phyloP scores from a whole-genome alignment of 352 stramenopile genomes.

The Blastocystis sp. region DNA sequence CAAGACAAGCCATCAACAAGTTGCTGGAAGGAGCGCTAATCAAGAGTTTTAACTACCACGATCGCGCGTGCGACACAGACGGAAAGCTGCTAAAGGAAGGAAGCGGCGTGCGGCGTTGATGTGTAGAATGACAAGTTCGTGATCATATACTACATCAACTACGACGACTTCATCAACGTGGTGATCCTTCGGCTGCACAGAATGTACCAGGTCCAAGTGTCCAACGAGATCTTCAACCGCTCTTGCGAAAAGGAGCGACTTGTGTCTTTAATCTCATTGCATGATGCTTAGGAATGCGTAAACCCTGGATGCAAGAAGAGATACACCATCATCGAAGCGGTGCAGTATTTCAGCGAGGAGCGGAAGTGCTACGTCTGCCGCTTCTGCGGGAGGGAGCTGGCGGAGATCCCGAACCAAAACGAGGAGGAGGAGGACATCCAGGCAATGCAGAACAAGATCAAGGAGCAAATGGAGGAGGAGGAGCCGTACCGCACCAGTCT shows the following conservation, averaged over 20 bases:
- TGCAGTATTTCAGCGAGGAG: background rate
- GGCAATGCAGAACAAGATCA: constrained; percentile 63
- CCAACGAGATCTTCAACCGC: constrained; percentile 44
- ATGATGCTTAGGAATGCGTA: constrained; percentile 28
- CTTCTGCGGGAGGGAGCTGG: background rate
- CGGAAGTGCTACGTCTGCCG: constrained; percentile 36
- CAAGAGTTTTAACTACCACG: constrained; percentile 16
- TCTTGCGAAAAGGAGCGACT: constrained; percentile 24
- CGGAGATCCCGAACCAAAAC: background rate
- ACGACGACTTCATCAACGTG: constrained; percentile 52
- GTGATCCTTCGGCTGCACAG: constrained; percentile 35
- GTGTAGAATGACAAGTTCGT: background rate
- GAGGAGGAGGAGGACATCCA: constrained; percentile 31
- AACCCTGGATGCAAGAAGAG: constrained; percentile 22
- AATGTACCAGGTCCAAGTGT: constrained; percentile 53
- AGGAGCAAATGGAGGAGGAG: constrained; percentile 7
- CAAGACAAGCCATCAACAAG: constrained; percentile 25
- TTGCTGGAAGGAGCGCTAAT: constrained; percentile 18
- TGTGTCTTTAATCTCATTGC: background rate
- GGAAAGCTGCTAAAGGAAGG: background rate
- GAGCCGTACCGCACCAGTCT: background rate
- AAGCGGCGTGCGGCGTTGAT: background rate
- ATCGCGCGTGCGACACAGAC: constrained; percentile 6
- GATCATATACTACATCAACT: constrained; percentile 43
- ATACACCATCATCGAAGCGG: constrained; percentile 13